Evolutionary conservation across 495 filamentous ascomycete genomes (phyloP).

Genomic region (Collariella sp.): DNA sequence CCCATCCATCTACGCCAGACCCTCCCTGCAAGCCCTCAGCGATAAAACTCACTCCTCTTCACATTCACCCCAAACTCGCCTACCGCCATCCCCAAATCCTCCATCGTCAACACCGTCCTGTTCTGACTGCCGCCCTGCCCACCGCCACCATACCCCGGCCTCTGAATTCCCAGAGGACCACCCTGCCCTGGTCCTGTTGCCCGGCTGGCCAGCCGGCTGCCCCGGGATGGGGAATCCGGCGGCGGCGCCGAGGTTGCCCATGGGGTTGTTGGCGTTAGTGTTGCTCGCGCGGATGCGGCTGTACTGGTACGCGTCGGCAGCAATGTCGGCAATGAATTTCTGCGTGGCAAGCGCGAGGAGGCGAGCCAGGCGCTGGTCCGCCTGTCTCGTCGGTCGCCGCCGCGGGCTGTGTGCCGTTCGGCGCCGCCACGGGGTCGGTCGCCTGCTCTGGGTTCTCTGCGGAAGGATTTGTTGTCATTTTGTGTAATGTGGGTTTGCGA

Average conservation of each 20-base stretch:
- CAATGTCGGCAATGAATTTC: conserved; percentile 96
- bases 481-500: not conserved
- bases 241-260: conserved; percentile 74
- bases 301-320: conserved; percentile 95
- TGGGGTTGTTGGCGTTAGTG: conserved; percentile 76
- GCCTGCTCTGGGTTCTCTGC: conserved; percentile 13
- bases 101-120: conserved; percentile 94
- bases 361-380: conserved; percentile 73
- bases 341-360: conserved; percentile 93
- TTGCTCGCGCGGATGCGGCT: conserved; percentile 88
- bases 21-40: conserved; percentile 41
- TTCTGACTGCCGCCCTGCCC: conserved; percentile 86
- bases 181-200: conserved; percentile 49
- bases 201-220: conserved; percentile 46
- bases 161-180: conserved; percentile 72
- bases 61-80: conserved; percentile 96
- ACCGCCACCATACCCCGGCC: conserved; percentile 87
- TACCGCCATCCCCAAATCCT: conserved; percentile 95
- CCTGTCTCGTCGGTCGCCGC: not conserved
- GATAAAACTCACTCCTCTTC: conserved; percentile 94
- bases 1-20: not conserved
- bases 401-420: conserved; percentile 15
- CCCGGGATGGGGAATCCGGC: conserved; percentile 60
- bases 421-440: not conserved
- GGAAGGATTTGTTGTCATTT: conserved; percentile 20